Evolutionary conservation across 2,329 filamentous ascomycete genomes (phyloP).

Genomic region (Cytospora leucostoma): DNA sequence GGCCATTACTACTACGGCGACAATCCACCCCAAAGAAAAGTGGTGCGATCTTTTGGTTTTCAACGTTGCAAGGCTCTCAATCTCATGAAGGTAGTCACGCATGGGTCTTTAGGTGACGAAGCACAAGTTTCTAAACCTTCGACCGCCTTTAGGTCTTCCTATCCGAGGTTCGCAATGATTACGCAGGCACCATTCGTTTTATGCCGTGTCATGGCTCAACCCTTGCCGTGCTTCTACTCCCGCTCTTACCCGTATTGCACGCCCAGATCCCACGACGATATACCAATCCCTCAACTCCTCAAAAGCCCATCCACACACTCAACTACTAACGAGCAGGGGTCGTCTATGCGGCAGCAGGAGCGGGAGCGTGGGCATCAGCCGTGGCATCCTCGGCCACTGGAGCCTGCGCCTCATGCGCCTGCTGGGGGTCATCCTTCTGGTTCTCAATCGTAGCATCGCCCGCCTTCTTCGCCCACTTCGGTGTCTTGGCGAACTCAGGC

Average conservation of each 20-base stretch:
- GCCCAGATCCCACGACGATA: slow-evolving; percentile 15
- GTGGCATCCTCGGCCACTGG: slow-evolving; percentile 35
- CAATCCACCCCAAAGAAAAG: no score
- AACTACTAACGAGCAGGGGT: slow-evolving; percentile 29
- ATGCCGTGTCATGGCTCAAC: slow-evolving; percentile 6
- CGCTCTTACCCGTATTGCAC: slow-evolving; percentile 8
- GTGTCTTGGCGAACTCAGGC: slow-evolving; percentile 63
- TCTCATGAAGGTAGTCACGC: not conserved
- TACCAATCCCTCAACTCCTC: slow-evolving; percentile 5
- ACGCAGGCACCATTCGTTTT: slow-evolving; percentile 12
- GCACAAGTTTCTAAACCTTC: not conserved
- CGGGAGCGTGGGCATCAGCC: slow-evolving; percentile 38
- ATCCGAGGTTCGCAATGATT: not conserved
- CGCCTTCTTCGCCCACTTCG: slow-evolving; percentile 62
- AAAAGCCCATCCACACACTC: slow-evolving; percentile 1
- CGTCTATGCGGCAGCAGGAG: slow-evolving; percentile 38
- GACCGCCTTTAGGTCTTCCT: not conserved
- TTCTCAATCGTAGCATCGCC: slow-evolving; percentile 34
- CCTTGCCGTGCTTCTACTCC: slow-evolving; percentile 11
- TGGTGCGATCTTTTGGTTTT: not conserved
- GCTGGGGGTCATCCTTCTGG: slow-evolving; percentile 40
- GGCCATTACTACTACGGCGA: not conserved
- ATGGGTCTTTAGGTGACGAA: not conserved
- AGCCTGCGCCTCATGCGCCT: slow-evolving; percentile 31
- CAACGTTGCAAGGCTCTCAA: not conserved